Conservation (phyloP, 2,329 filamentous ascomycete genomes). For the Nothophoma quercina region DNA sequence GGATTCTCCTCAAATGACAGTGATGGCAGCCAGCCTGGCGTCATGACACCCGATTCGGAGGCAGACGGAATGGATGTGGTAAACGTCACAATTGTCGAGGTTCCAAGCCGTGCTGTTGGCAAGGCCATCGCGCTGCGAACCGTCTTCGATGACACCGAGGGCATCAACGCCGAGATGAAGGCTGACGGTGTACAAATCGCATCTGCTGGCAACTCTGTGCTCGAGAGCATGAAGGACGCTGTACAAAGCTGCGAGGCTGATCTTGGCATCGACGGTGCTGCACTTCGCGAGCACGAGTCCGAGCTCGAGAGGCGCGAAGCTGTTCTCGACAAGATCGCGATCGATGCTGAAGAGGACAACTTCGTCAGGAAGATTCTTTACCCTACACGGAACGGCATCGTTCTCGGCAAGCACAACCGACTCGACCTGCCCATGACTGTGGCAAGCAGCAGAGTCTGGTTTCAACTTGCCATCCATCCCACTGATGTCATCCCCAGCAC, state of each 20-base stretch:
- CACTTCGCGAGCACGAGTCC: constrained; percentile 76
- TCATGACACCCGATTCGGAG: constrained; percentile 71
- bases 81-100: constrained; percentile 84
- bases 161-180: constrained; percentile 98
- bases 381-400: constrained; percentile 81
- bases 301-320: constrained; percentile 82
- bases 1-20: constrained; percentile 73
- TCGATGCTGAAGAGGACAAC: constrained; percentile 80
- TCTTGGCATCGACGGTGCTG: constrained; percentile 74
- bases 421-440: constrained; percentile 79
- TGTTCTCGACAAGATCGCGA: constrained; percentile 83
- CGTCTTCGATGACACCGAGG: constrained; percentile 89
- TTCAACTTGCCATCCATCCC: constrained; percentile 89
- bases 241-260: constrained; percentile 79
- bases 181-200: constrained; percentile 86
- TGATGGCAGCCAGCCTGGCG: constrained; percentile 58
- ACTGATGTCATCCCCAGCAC: constrained; percentile 83
- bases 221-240: constrained; percentile 86
- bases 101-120: constrained; percentile 79
- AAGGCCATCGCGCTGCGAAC: constrained; percentile 90
- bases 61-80: constrained; percentile 84
- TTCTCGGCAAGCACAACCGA: constrained; percentile 77
- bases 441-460: constrained; percentile 90
- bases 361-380: constrained; percentile 85
- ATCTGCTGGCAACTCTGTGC: constrained; percentile 77